A percentile compares a stretch with the other conserved stretches of the same genome.
Conservation (phyloP, 805 yeast species). For the Wickerhamomyces hampshirensis region DNA sequence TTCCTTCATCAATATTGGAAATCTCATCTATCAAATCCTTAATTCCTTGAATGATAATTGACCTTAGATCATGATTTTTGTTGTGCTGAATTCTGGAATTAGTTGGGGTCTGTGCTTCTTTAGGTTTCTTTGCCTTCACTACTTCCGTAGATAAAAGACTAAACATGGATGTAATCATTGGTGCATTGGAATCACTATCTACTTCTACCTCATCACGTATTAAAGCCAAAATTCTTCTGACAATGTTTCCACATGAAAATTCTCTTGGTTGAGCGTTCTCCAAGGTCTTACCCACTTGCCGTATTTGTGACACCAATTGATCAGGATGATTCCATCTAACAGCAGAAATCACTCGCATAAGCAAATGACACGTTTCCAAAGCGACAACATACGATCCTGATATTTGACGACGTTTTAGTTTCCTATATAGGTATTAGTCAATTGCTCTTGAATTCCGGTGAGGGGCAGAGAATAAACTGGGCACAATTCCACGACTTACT, state of each 20-base stretch:
- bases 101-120: conserved; percentile 19
- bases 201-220: conserved; percentile 81
- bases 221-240: conserved; percentile 80
- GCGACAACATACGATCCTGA: conserved; percentile 81
- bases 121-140: conserved; percentile 19
- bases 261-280: conserved; percentile 85
- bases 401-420: conserved; percentile 80
- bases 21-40: conserved; percentile 91
- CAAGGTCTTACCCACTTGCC: conserved; percentile 65
- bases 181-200: conserved; percentile 29
- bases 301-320: conserved; percentile 66
- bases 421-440: conserved; percentile 18
- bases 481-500: no score
- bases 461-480: not conserved
- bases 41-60: conserved; percentile 86
- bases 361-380: conserved; percentile 76
- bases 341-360: conserved; percentile 84
- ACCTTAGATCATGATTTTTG: conserved; percentile 59
- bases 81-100: conserved; percentile 21
- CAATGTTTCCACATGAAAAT: conserved; percentile 83
- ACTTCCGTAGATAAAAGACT: conserved; percentile 60
- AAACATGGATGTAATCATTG: conserved; percentile 82
- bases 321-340: conserved; percentile 81
- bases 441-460: no score
- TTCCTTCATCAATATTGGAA: conserved; percentile 81